Evolutionary conservation across 257 asterid genomes (phyloP), one percentile per base, ranked within the genome.

Genomic region (Forsythia viridissima): DNA sequence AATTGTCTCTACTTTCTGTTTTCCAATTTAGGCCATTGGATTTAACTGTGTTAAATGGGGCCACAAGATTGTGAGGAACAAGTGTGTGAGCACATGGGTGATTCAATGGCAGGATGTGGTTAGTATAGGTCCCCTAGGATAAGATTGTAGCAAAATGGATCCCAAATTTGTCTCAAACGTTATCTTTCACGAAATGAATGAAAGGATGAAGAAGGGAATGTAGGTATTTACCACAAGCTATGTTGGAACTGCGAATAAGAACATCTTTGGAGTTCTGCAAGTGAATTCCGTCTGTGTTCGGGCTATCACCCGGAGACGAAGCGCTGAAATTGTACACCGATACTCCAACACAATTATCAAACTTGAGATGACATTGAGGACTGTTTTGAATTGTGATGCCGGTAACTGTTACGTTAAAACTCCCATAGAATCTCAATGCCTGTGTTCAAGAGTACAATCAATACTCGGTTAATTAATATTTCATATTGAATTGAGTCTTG

Each of bases 201-300:
- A 67, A 40, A 15, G 51, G 44, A 4, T 46, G 42, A 18, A 4
- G 5, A 40, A 42, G 39, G 20, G 16, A 13, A 8, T 43, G 48
- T 51, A 34, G 0, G n/a, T 71, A 77, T 70, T 82, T 93, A 93
- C 99, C 99, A 55, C 99, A 95, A 44, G 89, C 91, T 70, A 95
- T 83, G 75, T 82, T 91, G 20, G 92, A 70, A 72, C 87, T 85
- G 59, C 88, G 96, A 74, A 95, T 91, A 16, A 90, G 88, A 75
- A 90, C 97, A 13, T 93, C 97, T 81, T 88, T 91, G 65, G 99
- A 92, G 87, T 95, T 92, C 82, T 92, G 97, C 36, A 95, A 82
- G 77, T 95, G 99, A 66, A 95, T 95, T 44, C 99, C 99, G 16
- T 95, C 98, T 0, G 99, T 95, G 68, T 95, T 95, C 20, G 98